Base-by-base conservation (phyloP, 768 basidiomycete genomes). In the Mycena chlorophos region DNA sequence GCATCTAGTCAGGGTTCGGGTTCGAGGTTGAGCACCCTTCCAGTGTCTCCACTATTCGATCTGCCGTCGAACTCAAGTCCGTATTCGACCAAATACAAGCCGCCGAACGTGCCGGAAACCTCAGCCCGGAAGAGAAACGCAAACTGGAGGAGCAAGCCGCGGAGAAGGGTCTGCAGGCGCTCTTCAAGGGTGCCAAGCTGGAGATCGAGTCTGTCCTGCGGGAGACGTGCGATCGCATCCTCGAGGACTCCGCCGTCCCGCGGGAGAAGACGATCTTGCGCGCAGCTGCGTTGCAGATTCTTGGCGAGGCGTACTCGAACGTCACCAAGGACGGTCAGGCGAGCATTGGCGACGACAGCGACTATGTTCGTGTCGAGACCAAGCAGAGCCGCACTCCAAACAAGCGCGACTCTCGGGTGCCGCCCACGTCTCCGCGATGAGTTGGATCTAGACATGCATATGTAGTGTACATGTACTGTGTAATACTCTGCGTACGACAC, bases 21-120 rank as follows among this genome's bases (percentile, higher is more conserved):
- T 51, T 14, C 22, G 38, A 47, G 25, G 16, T 51, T 49, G 45
- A n/a, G 59, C 31, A 47, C 37, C 22, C 30, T 28, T 46, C 30
- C 37, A 92, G 89, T 6, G 89, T 94, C 16, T 93, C 91, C 8
- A 94, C 91, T 0, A 71, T 94, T 13, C 85, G 90, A 20, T 84
- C 91, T 2, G 93, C 94, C 0, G 88, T 94, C 57, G 93, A 95
- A 65, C 79, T 95, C 56, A 95, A 95, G 71, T 76, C 80, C 12
- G 90, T 94, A 0, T 96, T 95, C 53, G 93, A 95, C 67, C 92
- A 94, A 68, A 90, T 96, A 25, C 87, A 91, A 69, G 90, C 90
- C 0, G 93, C 92, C 0, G 93, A 95, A 69, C 87, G 88, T 65
- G 85, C 88, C 2, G 93, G 93, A 1, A 90, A 87, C 55, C 72